Evolutionary conservation across 2,329 filamentous ascomycete species (phyloP), one percentile per base, ranked within the genome.

Genomic region (Triangularia setosa): DNA sequence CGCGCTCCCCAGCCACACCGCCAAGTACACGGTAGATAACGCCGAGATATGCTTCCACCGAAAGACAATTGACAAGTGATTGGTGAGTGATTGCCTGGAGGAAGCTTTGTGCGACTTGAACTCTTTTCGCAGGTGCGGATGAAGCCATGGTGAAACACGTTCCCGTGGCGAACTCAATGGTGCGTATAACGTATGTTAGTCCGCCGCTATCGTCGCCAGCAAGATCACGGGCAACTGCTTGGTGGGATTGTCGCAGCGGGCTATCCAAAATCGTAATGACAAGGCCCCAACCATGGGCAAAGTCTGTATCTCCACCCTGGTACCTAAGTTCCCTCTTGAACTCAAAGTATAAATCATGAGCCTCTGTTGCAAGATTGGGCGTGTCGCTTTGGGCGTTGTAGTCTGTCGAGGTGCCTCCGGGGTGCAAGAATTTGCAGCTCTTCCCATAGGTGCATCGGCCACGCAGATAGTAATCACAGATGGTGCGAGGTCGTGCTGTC

Each of bases 1-100:
- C 4, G 24, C 61, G 12, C 25, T 71, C 70, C 73, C 75, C 75
- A 11, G 73, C 72, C 40, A 74, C 62, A 5, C 77, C 77, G 6
- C 71, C 61, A 5, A 78, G 56, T 54, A 74, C 73, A 60, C 75
- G 77, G 63, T 73, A 77, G 23, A 79, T 70, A 0, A 63, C 65
- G 1, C 75, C 74, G 1, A 78, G 73, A 28, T 77, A 71, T 54
- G 74, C 71, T 54, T 79, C 78, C 16, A 80, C 69, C 0, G 78
- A 73, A 11, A 75, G 71, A 11, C 74, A 79, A 44, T 75, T 73
- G 6, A 74, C 64, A 9, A 79, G 71, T 2, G 70, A 68, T 2
- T 68, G 63, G 23, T 79, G 76, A 2, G 75, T 77, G 24, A 79
- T 65, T 14, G 76, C 44, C 4, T 70, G 58, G 35, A 79, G 76